A percentile compares a stretch with the other conserved stretches of the same genome.
phyloP scores from a whole-genome alignment of 495 filamentous ascomycete species.

The Xylaria venustula region DNA sequence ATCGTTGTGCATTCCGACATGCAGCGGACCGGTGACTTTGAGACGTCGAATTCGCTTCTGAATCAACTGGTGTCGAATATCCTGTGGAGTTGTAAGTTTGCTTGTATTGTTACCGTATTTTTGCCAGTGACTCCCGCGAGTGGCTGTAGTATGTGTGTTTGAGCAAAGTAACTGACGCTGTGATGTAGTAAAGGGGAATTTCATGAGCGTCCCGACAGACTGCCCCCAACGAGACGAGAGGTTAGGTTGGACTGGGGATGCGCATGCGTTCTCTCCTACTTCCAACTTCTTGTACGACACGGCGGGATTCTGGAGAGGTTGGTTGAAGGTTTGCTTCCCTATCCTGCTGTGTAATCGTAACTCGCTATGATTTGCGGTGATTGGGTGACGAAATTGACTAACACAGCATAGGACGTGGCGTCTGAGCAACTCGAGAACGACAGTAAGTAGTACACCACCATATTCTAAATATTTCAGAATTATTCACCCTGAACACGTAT shows the following conservation, averaged over 20 bases:
- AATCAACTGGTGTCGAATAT: slow-evolving; percentile 52
- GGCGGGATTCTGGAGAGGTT: slow-evolving; percentile 46
- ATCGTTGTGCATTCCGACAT: slow-evolving; percentile 53
- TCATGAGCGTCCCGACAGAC: slow-evolving; percentile 53
- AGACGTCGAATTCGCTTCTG: slow-evolving; percentile 45
- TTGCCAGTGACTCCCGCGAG: neutral
- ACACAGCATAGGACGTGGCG: slow-evolving; percentile 29
- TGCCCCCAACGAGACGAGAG: slow-evolving; percentile 58
- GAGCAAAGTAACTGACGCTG: neutral
- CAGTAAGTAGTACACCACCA: slow-evolving; percentile 7
- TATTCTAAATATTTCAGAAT: too few relatives aligned
- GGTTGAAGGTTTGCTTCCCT: slow-evolving; percentile 36
- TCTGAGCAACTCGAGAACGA: slow-evolving; percentile 34
- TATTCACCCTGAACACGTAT: too few relatives aligned
- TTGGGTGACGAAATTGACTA: neutral
- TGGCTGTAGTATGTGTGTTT: neutral
- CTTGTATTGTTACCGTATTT: neutral
- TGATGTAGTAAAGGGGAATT: slow-evolving; percentile 47
- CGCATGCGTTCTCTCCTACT: slow-evolving; percentile 47
- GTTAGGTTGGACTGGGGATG: slow-evolving; percentile 57
- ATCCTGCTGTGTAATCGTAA: neutral
- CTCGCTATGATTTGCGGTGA: neutral
- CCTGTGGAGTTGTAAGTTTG: slow-evolving; percentile 40
- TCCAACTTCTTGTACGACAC: slow-evolving; percentile 53
- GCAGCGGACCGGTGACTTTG: slow-evolving; percentile 44